Conservation (phyloP, 1,284 basidiomycete species). For the Ceratobasidium sp. region DNA sequence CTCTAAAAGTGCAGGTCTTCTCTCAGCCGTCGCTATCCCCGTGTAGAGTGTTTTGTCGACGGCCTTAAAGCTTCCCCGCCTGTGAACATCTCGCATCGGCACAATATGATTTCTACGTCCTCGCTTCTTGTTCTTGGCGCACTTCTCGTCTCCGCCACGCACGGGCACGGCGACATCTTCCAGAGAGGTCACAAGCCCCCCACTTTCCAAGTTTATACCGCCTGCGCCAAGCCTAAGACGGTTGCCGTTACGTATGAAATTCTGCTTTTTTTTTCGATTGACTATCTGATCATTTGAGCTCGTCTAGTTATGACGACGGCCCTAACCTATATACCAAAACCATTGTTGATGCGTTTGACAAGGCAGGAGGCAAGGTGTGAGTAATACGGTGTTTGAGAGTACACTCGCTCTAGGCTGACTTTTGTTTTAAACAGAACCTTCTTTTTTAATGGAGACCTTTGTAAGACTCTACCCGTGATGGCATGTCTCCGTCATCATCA, state of each 20-base stretch:
- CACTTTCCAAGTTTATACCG: constrained; percentile 9
- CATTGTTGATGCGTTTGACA: background rate
- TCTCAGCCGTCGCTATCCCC: background rate
- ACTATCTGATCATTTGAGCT: background rate
- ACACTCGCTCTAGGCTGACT: background rate
- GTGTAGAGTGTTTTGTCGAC: background rate
- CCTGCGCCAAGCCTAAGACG: constrained; percentile 24
- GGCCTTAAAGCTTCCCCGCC: background rate
- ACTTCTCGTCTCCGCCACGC: constrained; percentile 3
- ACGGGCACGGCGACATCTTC: background rate
- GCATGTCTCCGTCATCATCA: too few relatives aligned
- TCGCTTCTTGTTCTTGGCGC: background rate
- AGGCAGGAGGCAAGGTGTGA: constrained; percentile 2
- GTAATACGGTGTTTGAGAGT: background rate
- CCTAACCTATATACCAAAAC: background rate
- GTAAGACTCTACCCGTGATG: constrained; percentile 6
- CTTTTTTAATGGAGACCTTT: constrained; percentile 41
- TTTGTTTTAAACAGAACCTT: constrained; percentile 6
- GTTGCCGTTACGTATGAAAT: constrained; percentile 32
- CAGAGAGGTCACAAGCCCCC: background rate
- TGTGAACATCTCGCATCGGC: background rate
- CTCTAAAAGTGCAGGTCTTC: background rate
- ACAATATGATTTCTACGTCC: background rate
- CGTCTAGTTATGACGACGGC: background rate
- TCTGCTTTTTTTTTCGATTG: background rate